These are phyloP conservation scores for Polygonum maritimum DNA, from an alignment of 148 eudicot species.

Conservation along the genomic window DNA sequence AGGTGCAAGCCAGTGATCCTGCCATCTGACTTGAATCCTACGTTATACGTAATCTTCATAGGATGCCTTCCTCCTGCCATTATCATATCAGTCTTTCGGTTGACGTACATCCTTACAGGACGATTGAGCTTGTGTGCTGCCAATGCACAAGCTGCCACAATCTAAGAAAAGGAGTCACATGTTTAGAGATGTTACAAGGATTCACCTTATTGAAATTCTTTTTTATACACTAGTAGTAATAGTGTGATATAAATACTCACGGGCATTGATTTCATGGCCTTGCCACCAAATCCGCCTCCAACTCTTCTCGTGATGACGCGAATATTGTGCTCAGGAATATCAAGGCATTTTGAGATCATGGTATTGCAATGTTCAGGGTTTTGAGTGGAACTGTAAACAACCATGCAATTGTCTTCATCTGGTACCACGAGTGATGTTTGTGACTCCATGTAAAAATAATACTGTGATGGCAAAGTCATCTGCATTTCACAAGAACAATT, in stretches of 20 bases:
- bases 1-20: conserved; percentile 79
- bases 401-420: conserved; percentile 90
- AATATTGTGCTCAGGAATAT: conserved; percentile 70
- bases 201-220: background rate
- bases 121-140: conserved; percentile 68
- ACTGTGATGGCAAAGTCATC: conserved; percentile 74
- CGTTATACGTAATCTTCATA: conserved; percentile 68
- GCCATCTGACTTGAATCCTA: conserved; percentile 84
- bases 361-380: conserved; percentile 56
- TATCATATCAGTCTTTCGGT: conserved; percentile 83
- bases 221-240: background rate
- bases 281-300: conserved; percentile 98
- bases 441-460: conserved; percentile 78
- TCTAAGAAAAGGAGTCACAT: conserved; percentile 22
- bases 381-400: conserved; percentile 78
- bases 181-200: background rate
- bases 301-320: conserved; percentile 88
- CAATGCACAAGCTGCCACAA: conserved; percentile 82
- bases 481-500: conserved; percentile 21
- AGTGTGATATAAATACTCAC: conserved; percentile 34
- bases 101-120: conserved; percentile 66
- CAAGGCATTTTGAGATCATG: conserved; percentile 63
- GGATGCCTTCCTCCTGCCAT: conserved; percentile 94
- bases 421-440: conserved; percentile 80
- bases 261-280: conserved; percentile 56